These are phyloP conservation scores for Falciphora oryzae DNA, from an alignment of 2,329 filamentous ascomycete genomes.

Conservation along the genomic window DNA sequence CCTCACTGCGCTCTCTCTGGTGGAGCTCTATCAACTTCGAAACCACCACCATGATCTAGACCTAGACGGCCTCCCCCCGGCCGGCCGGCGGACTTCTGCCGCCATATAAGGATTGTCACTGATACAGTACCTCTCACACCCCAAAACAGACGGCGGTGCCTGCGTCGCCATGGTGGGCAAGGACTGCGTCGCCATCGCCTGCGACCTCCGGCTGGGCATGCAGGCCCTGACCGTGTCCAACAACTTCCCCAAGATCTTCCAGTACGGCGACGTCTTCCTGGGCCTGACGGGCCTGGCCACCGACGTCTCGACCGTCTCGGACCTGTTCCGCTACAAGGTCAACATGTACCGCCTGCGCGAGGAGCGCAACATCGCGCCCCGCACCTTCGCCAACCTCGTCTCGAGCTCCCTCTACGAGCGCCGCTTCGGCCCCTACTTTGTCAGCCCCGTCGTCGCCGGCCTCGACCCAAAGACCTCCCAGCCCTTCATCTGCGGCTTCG, in stretches of 20 bases:
- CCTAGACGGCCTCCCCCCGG: no score
- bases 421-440: conserved; percentile 94
- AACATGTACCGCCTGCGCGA: conserved; percentile 99
- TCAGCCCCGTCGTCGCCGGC: conserved; percentile 89
- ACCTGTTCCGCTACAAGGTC: conserved; percentile 99
- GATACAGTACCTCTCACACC: background rate
- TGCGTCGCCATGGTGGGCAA: conserved; percentile 99
- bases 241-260: conserved; percentile 99
- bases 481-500: conserved; percentile 98
- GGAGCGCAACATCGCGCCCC: conserved; percentile 90
- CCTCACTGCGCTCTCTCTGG: conserved; percentile 10
- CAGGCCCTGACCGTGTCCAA: conserved; percentile 97
- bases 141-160: conserved; percentile 68
- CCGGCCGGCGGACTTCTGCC: no score
- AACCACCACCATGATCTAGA: conserved; percentile 4
- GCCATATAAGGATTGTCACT: background rate
- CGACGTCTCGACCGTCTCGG: conserved; percentile 88
- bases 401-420: conserved; percentile 87
- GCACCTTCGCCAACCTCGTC: conserved; percentile 95
- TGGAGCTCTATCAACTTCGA: conserved; percentile 9
- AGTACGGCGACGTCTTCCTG: conserved; percentile 91
- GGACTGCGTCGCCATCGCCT: conserved; percentile 98
- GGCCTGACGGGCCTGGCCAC: conserved; percentile 95
- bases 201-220: conserved; percentile 94
- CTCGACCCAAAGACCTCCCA: conserved; percentile 90